These are phyloP conservation scores for Elongisporangium anandrum DNA, from an alignment of 352 stramenopile species.

Conservation along the genomic window DNA sequence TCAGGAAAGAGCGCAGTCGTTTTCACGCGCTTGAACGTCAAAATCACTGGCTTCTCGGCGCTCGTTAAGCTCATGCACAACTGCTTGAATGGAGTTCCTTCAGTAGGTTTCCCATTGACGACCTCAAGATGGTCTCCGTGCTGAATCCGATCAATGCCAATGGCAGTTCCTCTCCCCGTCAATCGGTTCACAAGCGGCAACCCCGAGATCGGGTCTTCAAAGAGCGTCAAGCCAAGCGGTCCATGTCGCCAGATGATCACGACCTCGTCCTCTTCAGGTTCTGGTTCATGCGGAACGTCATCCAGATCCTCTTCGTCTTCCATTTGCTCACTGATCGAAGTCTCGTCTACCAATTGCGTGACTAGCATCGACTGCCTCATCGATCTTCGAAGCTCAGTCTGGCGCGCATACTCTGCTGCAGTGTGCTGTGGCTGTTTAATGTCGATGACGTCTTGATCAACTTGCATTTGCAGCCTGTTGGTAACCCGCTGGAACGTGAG, in stretches of 20 bases:
- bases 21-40: constrained; percentile 37
- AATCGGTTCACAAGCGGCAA: constrained; percentile 55
- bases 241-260: constrained; percentile 48
- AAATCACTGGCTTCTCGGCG: constrained; percentile 37
- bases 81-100: constrained; percentile 19
- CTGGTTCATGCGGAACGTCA: background rate
- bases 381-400: background rate
- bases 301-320: constrained; percentile 6
- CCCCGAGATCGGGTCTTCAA: constrained; percentile 44
- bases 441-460: background rate
- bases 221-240: constrained; percentile 44
- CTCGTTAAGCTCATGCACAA: constrained; percentile 26
- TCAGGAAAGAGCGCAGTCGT: constrained; percentile 2
- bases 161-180: constrained; percentile 51
- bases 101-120: constrained; percentile 41
- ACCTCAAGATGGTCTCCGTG: constrained; percentile 42
- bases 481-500: constrained; percentile 50
- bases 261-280: constrained; percentile 11
- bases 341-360: background rate
- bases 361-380: background rate
- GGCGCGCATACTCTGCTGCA: background rate
- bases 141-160: constrained; percentile 32
- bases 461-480: constrained; percentile 3
- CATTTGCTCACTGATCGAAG: background rate
- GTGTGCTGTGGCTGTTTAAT: background rate